Evolutionary conservation across 2,329 filamentous ascomycete species (phyloP).

Genomic region (Botrytis fabae): DNA sequence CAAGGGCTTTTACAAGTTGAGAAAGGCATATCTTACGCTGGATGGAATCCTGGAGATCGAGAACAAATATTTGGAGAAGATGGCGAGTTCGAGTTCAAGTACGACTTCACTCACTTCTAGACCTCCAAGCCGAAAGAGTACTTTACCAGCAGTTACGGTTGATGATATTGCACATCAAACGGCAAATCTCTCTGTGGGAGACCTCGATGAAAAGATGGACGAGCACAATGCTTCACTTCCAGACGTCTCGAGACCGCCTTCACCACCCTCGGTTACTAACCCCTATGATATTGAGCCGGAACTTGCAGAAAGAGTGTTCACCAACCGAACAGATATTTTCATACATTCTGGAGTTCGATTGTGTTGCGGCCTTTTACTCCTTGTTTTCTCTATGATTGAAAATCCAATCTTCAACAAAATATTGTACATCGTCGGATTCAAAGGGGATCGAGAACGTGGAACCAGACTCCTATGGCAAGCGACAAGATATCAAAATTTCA

Average conservation of each 20-base stretch:
- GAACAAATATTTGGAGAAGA: conserved; percentile 51
- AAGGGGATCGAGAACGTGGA: conserved; percentile 80
- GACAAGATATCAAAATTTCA: conserved; percentile 81
- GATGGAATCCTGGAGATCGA: conserved; percentile 78
- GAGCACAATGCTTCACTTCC: conserved; percentile 7
- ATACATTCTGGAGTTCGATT: conserved; percentile 86
- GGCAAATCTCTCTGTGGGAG: background rate
- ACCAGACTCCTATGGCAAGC: conserved; percentile 88
- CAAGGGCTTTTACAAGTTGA: conserved; percentile 87
- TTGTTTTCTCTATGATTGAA: conserved; percentile 82
- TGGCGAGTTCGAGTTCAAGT: conserved; percentile 27
- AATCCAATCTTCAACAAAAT: conserved; percentile 88
- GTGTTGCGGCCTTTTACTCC: conserved; percentile 82
- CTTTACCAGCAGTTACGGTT: background rate
- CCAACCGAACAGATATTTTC: conserved; percentile 79
- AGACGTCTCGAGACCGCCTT: conserved; percentile 11
- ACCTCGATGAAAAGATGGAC: conserved; percentile 1
- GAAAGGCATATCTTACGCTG: conserved; percentile 83
- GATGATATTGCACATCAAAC: conserved; percentile 15
- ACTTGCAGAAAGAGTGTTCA: conserved; percentile 62
- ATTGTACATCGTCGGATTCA: conserved; percentile 85
- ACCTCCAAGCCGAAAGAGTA: background rate
- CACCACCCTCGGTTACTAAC: conserved; percentile 25
- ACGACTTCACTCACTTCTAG: conserved; percentile 26
- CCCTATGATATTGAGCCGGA: conserved; percentile 38